Conservation (phyloP, 306 rosid species). For the Sicyos edulis region DNA sequence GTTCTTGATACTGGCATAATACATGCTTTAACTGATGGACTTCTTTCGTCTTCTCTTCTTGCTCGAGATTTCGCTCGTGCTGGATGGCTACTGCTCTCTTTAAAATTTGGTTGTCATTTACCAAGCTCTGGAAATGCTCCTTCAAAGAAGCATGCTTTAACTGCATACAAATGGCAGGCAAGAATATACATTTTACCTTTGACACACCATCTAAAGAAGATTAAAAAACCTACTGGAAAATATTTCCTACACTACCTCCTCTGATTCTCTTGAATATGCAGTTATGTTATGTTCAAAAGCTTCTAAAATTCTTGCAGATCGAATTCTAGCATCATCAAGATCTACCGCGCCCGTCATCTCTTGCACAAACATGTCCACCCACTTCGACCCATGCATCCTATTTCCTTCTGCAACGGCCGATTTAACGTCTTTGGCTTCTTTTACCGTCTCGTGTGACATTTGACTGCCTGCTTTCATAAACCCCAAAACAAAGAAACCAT, state of each 20-base stretch:
- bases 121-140: conserved; percentile 33
- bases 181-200: neutral
- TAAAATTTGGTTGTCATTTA: conserved; percentile 38
- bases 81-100: conserved; percentile 41
- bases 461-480: conserved; percentile 27
- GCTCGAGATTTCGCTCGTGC: conserved; percentile 34
- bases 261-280: conserved; percentile 21
- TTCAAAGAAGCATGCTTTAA: conserved; percentile 26
- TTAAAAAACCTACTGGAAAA: neutral
- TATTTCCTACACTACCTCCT: conserved; percentile 23
- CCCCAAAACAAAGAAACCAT: neutral
- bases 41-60: conserved; percentile 34
- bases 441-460: conserved; percentile 23
- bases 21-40: conserved; percentile 32
- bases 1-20: conserved; percentile 37
- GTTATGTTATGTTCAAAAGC: conserved; percentile 32
- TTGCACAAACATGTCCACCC: conserved; percentile 40
- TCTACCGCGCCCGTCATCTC: conserved; percentile 33
- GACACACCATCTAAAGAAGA: neutral
- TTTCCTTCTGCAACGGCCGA: conserved; percentile 9
- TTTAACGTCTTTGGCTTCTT: conserved; percentile 13
- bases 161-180: conserved; percentile 19
- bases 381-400: conserved; percentile 19
- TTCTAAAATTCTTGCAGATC: conserved; percentile 35
- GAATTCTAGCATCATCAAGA: conserved; percentile 31